A percentile compares a stretch with the other conserved stretches of the same genome.
Conservation (phyloP, 345 rosid species). For the Salix caprea region DNA sequence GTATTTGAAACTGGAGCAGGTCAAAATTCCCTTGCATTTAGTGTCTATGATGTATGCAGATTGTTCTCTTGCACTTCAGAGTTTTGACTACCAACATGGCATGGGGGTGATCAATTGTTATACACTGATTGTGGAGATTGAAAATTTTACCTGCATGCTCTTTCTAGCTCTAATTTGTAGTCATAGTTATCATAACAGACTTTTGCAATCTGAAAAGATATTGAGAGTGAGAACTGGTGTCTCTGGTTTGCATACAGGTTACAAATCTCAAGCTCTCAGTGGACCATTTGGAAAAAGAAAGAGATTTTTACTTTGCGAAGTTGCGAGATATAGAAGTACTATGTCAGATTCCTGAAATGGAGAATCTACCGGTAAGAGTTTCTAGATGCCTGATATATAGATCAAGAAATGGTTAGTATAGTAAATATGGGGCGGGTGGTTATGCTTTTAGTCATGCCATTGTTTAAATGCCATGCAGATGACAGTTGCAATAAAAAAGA, state of each 20-base stretch:
- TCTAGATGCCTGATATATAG: neutral
- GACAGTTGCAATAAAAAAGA: conserved; percentile 73
- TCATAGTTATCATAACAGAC: neutral
- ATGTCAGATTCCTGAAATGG: conserved; percentile 71
- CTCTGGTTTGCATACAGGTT: conserved; percentile 38
- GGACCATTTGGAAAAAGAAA: conserved; percentile 77
- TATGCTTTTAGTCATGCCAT: neutral
- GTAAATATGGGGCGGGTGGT: neutral
- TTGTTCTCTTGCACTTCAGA: neutral
- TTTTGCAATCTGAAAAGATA: neutral
- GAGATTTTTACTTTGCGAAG: conserved; percentile 89
- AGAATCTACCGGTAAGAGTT: conserved; percentile 58
- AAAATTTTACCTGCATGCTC: neutral
- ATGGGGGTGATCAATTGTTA: neutral
- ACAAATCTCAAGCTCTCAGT: conserved; percentile 68
- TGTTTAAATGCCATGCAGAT: conserved; percentile 41
- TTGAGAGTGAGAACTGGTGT: neutral
- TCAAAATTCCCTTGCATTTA: conserved; percentile 1
- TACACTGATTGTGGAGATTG: neutral
- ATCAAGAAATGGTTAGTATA: neutral
- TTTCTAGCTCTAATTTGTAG: neutral
- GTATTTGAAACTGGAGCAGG: neutral
- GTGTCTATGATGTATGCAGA: conserved; percentile 1
- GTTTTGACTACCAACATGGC: neutral
- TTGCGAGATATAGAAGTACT: conserved; percentile 79